These are phyloP conservation scores for Phaeolepiota aurea DNA, from an alignment of 768 basidiomycete species.

Conservation along the genomic window DNA sequence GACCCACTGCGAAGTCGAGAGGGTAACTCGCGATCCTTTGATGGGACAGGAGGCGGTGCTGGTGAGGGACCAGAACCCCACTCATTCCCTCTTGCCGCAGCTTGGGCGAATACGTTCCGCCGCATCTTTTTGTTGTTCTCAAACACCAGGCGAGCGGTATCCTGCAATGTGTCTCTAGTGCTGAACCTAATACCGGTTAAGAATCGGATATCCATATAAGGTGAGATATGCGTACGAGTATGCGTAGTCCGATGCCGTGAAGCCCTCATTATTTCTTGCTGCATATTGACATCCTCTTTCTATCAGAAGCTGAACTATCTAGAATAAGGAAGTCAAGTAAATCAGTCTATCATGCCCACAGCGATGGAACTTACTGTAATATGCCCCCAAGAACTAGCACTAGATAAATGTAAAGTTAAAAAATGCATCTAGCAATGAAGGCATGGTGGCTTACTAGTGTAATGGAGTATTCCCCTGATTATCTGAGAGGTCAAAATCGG, in stretches of 20 bases:
- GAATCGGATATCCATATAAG: neutral
- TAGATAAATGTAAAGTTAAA: conserved; percentile 17
- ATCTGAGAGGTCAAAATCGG: conserved; percentile 86
- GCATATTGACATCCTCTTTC: conserved; percentile 82
- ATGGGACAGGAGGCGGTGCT: conserved; percentile 36
- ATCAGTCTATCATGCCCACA: conserved; percentile 4
- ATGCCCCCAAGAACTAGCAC: conserved; percentile 86
- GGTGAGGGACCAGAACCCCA: conserved; percentile 37
- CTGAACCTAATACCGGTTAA: conserved; percentile 39
- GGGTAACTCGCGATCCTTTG: conserved; percentile 32
- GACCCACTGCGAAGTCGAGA: conserved; percentile 74
- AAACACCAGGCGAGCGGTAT: conserved; percentile 70
- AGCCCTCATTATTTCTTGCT: conserved; percentile 84
- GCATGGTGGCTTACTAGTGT: conserved; percentile 65
- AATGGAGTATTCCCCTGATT: conserved; percentile 88
- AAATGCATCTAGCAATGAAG: conserved; percentile 3
- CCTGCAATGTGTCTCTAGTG: conserved; percentile 72
- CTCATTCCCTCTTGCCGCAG: conserved; percentile 59
- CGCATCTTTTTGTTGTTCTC: conserved; percentile 75
- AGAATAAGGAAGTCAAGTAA: conserved; percentile 7
- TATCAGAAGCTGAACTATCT: conserved; percentile 82
- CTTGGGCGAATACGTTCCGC: conserved; percentile 64
- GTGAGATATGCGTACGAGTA: conserved; percentile 54
- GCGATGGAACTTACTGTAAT: conserved; percentile 47
- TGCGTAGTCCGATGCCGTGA: conserved; percentile 88